A percentile compares a stretch with the other conserved stretches of the same genome.
phyloP scores from a whole-genome alignment of 176 grass and related monocot species.

The maize (Zea mays) region DNA sequence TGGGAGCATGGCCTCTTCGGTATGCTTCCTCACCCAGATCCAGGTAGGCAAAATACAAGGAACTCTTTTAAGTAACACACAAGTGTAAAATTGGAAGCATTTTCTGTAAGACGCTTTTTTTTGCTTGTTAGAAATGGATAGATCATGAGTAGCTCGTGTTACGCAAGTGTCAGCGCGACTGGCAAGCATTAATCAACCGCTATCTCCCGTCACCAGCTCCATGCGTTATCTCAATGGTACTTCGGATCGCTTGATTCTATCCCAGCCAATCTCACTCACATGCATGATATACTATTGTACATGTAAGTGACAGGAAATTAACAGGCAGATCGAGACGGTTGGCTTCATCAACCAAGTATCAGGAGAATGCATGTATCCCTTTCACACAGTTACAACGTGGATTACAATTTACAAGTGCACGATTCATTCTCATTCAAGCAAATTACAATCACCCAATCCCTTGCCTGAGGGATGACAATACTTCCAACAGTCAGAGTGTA shows the following conservation, averaged over 20 bases:
- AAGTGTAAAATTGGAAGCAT: no score
- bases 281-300: not conserved
- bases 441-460: not conserved
- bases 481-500: constrained; percentile 31
- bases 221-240: not conserved
- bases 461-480: no score
- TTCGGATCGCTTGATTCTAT: not conserved
- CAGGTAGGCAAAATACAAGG: not conserved
- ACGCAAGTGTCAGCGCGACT: not conserved
- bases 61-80: not conserved
- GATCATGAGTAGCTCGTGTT: constrained; percentile 30
- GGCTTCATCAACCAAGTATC: no score
- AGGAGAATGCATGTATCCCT: constrained; percentile 18
- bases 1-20: not conserved
- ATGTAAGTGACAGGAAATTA: not conserved
- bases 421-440: not conserved
- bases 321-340: no score
- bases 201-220: constrained; percentile 2
- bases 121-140: not conserved
- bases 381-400: constrained; percentile 37
- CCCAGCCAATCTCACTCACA: not conserved
- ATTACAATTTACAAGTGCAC: constrained; percentile 34
- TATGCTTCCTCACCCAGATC: not conserved
- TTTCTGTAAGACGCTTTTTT: not conserved
- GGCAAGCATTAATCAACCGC: not conserved